Evolutionary conservation across 73 alveolate species (phyloP).

Genomic region (Paramecium biaurelia): DNA sequence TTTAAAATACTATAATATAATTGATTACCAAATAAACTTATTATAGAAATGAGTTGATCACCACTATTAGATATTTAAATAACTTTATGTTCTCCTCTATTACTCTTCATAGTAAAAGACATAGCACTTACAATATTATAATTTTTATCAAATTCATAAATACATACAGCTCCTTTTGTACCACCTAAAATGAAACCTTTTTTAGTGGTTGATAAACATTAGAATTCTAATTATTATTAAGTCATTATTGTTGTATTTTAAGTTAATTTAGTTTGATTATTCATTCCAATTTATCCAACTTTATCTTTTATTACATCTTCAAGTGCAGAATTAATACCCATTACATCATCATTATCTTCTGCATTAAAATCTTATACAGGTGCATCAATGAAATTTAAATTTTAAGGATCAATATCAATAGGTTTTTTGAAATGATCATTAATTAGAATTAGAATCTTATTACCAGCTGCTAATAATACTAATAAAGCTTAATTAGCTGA

Average conservation of each 20-base stretch:
- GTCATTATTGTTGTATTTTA: slow-evolving; percentile 10
- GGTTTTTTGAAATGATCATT: slow-evolving; percentile 57
- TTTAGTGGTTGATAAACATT: slow-evolving; percentile 49
- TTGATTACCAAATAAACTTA: slow-evolving; percentile 37
- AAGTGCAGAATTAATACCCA: slow-evolving; percentile 45
- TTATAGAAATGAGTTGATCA: slow-evolving; percentile 50
- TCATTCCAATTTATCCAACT: neutral
- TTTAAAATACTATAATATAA: slow-evolving; percentile 2
- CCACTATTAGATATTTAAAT: slow-evolving; percentile 36
- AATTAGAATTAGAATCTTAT: slow-evolving; percentile 32
- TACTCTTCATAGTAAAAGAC: slow-evolving; percentile 58
- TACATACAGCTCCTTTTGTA: slow-evolving; percentile 51
- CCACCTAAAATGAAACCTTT: slow-evolving; percentile 65
- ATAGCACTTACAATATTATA: slow-evolving; percentile 33
- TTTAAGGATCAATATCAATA: slow-evolving; percentile 57
- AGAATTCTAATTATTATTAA: slow-evolving; percentile 34
- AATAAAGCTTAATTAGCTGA: slow-evolving; percentile 42
- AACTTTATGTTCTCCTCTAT: slow-evolving; percentile 60
- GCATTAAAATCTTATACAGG: slow-evolving; percentile 52
- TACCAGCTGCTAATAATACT: slow-evolving; percentile 60
- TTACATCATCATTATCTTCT: slow-evolving; percentile 60
- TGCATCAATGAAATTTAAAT: slow-evolving; percentile 62
- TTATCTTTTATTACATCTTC: slow-evolving; percentile 61
- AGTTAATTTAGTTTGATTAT: slow-evolving; percentile 26
- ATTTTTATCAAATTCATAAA: slow-evolving; percentile 60